Evolutionary conservation across 129 eudicot genomes (phyloP), one percentile per base, ranked within the genome.

Genomic region (Tagetes erecta): DNA sequence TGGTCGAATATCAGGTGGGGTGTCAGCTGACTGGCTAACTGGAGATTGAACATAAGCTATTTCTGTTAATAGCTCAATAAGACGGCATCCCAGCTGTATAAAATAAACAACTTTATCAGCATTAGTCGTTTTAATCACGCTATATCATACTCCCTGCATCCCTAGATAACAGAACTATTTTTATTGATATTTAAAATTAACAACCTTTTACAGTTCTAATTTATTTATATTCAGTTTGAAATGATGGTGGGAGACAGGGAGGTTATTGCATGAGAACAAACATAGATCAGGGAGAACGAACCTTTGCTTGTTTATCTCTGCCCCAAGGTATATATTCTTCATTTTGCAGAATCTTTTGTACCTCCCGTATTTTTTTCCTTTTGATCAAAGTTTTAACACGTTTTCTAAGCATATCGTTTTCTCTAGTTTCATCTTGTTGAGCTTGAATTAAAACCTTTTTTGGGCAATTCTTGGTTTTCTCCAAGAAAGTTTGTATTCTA

Each of bases 1-100:
- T 35, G 99, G 99, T 13, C 97, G 91, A 63, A 94, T 72, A 85
- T 94, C 99, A 65, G 97, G 97, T 20, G 99, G 99, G 71, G 88
- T 27, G 36, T 94, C 99, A 31, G 86, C 92, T 65, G 86, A 78
- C 83, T 90, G 96, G 74, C 75, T 68, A 46, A 73, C 84, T 73
- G 99, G 96, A 64, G 86, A 80, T 83, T 86, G 96, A 68, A 94
- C 96, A 80, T 83, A 91, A 82, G 99, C 99, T 70, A 87, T 87
- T 76, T 94, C 88, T 49, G 84, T 80, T 80, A 94, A 83, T 83
- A 94, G 79, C 80, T 94, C 91, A 73, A 94, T 86, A 78, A 94
- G 82, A 65, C 96, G 92, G 73, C 97, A 89, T 66, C 99, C 99
- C 75, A 94, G 77, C 99, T 94, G 97, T 89, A 83, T 6, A 8